A percentile compares a stretch with the other conserved stretches of the same genome.
Conservation (phyloP, 257 asterid genomes). For the Echium plantagineum region DNA sequence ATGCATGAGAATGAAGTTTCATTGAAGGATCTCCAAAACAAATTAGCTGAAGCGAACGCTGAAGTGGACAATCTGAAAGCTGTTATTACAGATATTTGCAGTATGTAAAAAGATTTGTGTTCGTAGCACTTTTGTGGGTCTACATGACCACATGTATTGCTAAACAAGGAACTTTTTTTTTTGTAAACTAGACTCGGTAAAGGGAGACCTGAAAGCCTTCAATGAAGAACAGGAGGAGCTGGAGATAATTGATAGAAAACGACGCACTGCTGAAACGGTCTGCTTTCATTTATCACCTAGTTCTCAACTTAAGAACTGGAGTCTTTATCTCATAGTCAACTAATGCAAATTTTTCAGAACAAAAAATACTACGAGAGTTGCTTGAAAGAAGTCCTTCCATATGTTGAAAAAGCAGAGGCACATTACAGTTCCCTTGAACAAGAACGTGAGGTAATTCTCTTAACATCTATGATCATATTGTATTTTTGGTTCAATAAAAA, state of each 20-base stretch:
- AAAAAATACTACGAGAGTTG: conserved; percentile 46
- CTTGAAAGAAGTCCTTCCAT: conserved; percentile 47
- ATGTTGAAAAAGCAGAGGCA: conserved; percentile 38
- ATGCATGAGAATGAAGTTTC: conserved; percentile 33
- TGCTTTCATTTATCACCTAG: conserved; percentile 6
- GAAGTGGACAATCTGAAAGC: conserved; percentile 35
- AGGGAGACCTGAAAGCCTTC: conserved; percentile 53
- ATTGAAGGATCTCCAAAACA: conserved; percentile 40
- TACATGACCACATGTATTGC: conserved; percentile 12
- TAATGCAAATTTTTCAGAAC: conserved; percentile 26
- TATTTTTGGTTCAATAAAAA: neutral
- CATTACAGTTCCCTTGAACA: conserved; percentile 48
- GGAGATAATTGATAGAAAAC: conserved; percentile 37
- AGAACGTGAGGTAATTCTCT: conserved; percentile 38
- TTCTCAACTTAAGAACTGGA: neutral
- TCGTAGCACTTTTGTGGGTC: neutral
- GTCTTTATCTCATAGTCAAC: conserved; percentile 8
- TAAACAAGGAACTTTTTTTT: conserved; percentile 7
- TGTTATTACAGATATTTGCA: conserved; percentile 48
- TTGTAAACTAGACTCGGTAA: conserved; percentile 49
- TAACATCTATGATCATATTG: neutral
- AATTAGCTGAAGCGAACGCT: conserved; percentile 40
- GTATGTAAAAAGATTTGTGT: conserved; percentile 28
- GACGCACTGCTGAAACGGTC: conserved; percentile 46
- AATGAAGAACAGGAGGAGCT: conserved; percentile 57